Base-by-base conservation (phyloP, 345 rosid genomes). In the Salix brachista region DNA sequence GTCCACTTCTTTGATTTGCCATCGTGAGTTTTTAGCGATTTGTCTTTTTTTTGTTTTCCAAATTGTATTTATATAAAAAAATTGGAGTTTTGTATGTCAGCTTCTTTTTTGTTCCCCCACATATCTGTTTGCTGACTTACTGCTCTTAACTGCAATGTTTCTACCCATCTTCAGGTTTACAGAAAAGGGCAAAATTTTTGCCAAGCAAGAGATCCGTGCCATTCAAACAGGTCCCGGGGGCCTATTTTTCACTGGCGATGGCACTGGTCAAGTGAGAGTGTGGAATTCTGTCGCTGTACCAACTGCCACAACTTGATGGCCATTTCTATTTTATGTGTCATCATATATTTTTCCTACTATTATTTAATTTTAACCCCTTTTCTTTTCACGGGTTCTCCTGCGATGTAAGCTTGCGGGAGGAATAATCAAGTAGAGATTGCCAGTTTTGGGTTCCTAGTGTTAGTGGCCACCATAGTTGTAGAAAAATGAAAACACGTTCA, bases 231-330 rank as follows among this genome's bases (percentile, higher is more conserved):
- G 98, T 74, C 99, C 97, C 0, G 92, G 88, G 1, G 97, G 97
- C 39, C 78, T 96, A 75, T 96, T 96, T 78, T 96, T 96, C 80
- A 91, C 97, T 0, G 99, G 99, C 10, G 99, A 96, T 30, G 98
- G 95, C 62, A 90, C 94, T 32, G 99, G 99, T 65, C 90, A 85
- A 85, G 98, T 91, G 62, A 92, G 84, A 88, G 99, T 96, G 64
- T 96, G 98, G 99, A 89, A 87, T 28, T 93, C 94, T 91, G 81
- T 69, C 34, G 80, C 85, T 9, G 89, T 81, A 75, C 85, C 88
- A 72, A 75, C 84, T 48, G 60, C 86, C 12, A 41, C 81, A 26
- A 52, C 81, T 65, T 73, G 69, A 61, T 77, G 77, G 39, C 74
- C 42, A 2, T 67, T 36, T 72, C 65, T 37, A 72, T 85, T 85